Conservation (phyloP, 2,329 filamentous ascomycete genomes). For the Sporothrix dimorphospora region DNA sequence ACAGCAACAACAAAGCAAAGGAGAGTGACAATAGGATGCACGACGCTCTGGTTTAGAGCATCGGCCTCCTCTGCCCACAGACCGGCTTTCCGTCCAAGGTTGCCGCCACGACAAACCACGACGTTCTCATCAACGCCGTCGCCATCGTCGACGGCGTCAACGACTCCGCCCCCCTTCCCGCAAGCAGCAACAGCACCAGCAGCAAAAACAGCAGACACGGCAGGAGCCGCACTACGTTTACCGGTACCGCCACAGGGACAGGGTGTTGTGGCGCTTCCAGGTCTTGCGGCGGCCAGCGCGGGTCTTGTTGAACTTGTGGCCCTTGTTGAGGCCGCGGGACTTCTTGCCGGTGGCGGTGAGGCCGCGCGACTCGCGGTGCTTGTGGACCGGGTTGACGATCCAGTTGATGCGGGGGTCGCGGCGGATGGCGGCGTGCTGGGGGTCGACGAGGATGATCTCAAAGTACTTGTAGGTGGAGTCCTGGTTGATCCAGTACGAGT, state of each 20-base stretch:
- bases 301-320: conserved; percentile 99
- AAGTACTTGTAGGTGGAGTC: conserved; percentile 99
- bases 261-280: conserved; percentile 99
- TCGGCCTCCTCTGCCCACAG: conserved; percentile 1
- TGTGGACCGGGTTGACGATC: conserved; percentile 99
- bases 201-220: background rate
- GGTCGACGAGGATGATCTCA: conserved; percentile 99
- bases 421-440: conserved; percentile 99
- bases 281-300: conserved; percentile 97
- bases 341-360: conserved; percentile 99
- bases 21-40: background rate
- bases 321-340: conserved; percentile 98
- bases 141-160: conserved; percentile 26
- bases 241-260: conserved; percentile 98
- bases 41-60: background rate
- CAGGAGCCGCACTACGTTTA: conserved; percentile 51
- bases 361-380: conserved; percentile 98
- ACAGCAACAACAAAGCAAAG: background rate
- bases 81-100: conserved; percentile 16
- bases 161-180: conserved; percentile 16
- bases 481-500: conserved; percentile 99
- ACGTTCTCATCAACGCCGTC: conserved; percentile 31
- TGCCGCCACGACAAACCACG: conserved; percentile 27
- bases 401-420: conserved; percentile 99
- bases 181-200: background rate